These are phyloP conservation scores for Trichoderma citrinoviride DNA, from an alignment of 2,329 filamentous ascomycete species.

Conservation along the genomic window DNA sequence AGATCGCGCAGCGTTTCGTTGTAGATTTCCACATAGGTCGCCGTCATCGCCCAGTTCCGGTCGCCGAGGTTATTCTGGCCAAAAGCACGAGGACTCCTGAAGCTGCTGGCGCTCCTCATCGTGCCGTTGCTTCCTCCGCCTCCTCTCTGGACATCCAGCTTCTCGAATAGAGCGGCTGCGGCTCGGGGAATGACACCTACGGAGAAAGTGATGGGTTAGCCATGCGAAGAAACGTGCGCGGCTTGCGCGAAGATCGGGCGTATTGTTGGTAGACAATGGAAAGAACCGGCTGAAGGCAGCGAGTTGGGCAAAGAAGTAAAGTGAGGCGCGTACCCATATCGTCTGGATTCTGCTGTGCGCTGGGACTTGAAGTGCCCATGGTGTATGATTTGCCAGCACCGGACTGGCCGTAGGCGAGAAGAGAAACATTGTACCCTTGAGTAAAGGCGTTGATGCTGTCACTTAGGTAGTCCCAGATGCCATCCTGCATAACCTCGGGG, in stretches of 20 bases:
- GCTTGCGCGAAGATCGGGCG: not conserved
- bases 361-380: slow-evolving; percentile 91
- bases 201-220: slow-evolving; percentile 7
- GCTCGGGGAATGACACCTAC: slow-evolving; percentile 93
- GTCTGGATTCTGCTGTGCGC: slow-evolving; percentile 67
- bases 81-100: slow-evolving; percentile 77
- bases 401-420: slow-evolving; percentile 95
- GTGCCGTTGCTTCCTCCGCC: slow-evolving; percentile 46
- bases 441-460: slow-evolving; percentile 89
- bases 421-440: slow-evolving; percentile 97
- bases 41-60: slow-evolving; percentile 86
- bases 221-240: not conserved
- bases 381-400: slow-evolving; percentile 98
- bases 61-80: slow-evolving; percentile 52
- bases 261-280: not conserved
- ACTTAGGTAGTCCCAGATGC: slow-evolving; percentile 88
- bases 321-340: slow-evolving; percentile 67
- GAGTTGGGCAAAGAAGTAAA: not conserved
- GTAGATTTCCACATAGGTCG: slow-evolving; percentile 96
- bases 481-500: slow-evolving; percentile 78
- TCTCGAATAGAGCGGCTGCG: slow-evolving; percentile 82
- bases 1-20: slow-evolving; percentile 94
- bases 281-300: too few relatives aligned
- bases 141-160: slow-evolving; percentile 65
- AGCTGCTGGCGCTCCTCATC: slow-evolving; percentile 51